A percentile compares a stretch with the other conserved stretches of the same genome.
Conservation (phyloP, 73 alveolate genomes). For the Effrenium voratum region DNA sequence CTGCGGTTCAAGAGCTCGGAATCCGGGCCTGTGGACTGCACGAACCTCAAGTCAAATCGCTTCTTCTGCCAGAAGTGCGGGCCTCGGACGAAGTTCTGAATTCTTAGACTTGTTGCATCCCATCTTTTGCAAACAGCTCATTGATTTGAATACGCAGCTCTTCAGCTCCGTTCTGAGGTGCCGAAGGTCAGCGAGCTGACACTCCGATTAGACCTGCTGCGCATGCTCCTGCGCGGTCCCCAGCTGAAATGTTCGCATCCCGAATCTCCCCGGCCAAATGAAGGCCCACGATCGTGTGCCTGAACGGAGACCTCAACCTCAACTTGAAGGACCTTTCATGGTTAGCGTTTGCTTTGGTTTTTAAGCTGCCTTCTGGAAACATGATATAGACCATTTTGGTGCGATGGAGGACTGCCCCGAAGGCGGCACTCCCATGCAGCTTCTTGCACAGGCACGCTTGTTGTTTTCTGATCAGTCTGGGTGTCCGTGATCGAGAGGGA, state of each 20-base stretch:
- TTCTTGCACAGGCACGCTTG: constrained; percentile 43
- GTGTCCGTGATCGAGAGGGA: neutral
- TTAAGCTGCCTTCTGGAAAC: too few species aligned
- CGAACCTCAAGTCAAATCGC: constrained; percentile 63
- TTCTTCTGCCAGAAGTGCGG: constrained; percentile 86
- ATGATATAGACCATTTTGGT: neutral
- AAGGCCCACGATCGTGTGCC: constrained; percentile 73
- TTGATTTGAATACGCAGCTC: neutral
- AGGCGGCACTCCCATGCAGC: constrained; percentile 85
- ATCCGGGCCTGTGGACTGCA: constrained; percentile 41
- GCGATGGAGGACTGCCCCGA: too few species aligned
- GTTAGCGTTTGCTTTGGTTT: neutral
- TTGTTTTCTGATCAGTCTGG: neutral
- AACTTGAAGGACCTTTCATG: constrained; percentile 38
- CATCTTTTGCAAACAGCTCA: neutral
- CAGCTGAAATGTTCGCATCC: neutral
- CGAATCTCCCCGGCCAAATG: neutral
- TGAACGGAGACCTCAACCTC: constrained; percentile 44
- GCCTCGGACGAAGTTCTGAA: neutral
- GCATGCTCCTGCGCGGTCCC: constrained; percentile 14
- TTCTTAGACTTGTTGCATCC: neutral
- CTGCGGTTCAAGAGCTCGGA: constrained; percentile 75
- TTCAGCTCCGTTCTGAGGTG: neutral
- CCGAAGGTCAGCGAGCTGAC: constrained; percentile 81
- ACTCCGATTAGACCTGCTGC: constrained; percentile 51